Conservation (phyloP, 2,329 filamentous ascomycete genomes). For the Diaporthe batatas region DNA sequence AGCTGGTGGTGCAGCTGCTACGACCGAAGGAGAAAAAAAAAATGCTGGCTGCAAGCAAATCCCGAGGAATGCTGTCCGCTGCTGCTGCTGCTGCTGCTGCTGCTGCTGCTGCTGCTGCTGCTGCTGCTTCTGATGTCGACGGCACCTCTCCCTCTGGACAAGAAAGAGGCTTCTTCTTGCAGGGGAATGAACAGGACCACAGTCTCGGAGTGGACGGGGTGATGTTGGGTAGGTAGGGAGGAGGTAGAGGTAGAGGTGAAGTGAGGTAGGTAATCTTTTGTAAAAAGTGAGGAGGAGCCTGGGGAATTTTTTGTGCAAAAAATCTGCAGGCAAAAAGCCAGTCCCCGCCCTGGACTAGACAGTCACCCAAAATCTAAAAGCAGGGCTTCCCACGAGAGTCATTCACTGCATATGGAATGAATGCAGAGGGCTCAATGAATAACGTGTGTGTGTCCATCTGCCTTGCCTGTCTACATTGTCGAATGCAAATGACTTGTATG, state of each 20-base stretch:
- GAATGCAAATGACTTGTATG: neutral
- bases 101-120: neutral
- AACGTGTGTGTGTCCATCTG: neutral
- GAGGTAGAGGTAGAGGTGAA: slow-evolving; percentile 12
- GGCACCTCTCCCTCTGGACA: slow-evolving; percentile 11
- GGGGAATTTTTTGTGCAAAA: too few species aligned
- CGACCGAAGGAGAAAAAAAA: slow-evolving; percentile 12
- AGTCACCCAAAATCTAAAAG: slow-evolving; percentile 28
- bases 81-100: neutral
- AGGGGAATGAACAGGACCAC: slow-evolving; percentile 26
- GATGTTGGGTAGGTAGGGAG: slow-evolving; percentile 27
- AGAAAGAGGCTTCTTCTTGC: slow-evolving; percentile 5
- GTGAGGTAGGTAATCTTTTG: slow-evolving; percentile 19
- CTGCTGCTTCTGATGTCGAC: neutral
- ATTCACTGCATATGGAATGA: slow-evolving; percentile 27
- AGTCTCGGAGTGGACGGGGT: slow-evolving; percentile 29
- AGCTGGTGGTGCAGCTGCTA: slow-evolving; percentile 21
- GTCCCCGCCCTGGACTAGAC: slow-evolving; percentile 23
- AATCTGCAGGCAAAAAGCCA: too few species aligned
- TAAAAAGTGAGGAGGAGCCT: slow-evolving; percentile 19
- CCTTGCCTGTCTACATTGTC: too few species aligned
- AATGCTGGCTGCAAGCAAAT: slow-evolving; percentile 34
- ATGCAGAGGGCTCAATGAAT: slow-evolving; percentile 7
- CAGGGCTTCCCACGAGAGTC: slow-evolving; percentile 33
- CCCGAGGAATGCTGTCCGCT: slow-evolving; percentile 12